Evolutionary conservation across 2,329 filamentous ascomycete species (phyloP), one percentile per base, ranked within the genome.

Genomic region (Trichoderma guizhouense): DNA sequence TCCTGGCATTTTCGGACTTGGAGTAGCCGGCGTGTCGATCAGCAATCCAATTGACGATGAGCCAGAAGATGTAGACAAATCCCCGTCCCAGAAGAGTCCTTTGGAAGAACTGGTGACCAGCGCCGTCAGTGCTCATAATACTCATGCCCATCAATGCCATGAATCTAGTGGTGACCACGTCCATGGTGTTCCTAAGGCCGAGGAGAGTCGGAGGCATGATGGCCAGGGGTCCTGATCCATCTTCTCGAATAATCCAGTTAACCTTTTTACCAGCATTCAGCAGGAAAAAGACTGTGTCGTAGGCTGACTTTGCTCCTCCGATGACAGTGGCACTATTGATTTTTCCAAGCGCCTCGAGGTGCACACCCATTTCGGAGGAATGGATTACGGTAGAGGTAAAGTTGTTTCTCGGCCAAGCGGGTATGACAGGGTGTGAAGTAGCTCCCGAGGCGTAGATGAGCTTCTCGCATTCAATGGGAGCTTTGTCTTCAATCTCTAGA

Each of bases 301-400:
- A 81, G 2, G 79, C 75, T 3, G 79, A 81, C 73, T 82, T 81
- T 4, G 80, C 76, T 1, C 74, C 78, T 7, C 80, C 80, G 3
- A 80, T 71, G 3, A 82, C 80, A 7, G 76, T 75, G 1, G 74
- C 79, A 34, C 21, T 24, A 26, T 43, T 43, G 39, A 43, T 43
- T 43, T 43, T 43, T 9, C 18, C 39, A 43, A 43, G 39, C 39
- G 39, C 39, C 24, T 65, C 62, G 9, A 65, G 62, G 30, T 75
- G 63, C 8, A 60, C 53, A 4, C 76, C 77, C 5, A 75, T 74
- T 3, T 78, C 75, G 12, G 70, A 62, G 1, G 79, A 79, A 68
- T 82, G 80, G 18, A 79, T 77, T 28, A 79, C 74, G 26, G 76
- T 74, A 47, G 70, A 58, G 21, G 71, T 39, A 73, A 79, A 77